Evolutionary conservation across 495 filamentous ascomycete genomes (phyloP).

Genomic region (Margaritispora aquatica): DNA sequence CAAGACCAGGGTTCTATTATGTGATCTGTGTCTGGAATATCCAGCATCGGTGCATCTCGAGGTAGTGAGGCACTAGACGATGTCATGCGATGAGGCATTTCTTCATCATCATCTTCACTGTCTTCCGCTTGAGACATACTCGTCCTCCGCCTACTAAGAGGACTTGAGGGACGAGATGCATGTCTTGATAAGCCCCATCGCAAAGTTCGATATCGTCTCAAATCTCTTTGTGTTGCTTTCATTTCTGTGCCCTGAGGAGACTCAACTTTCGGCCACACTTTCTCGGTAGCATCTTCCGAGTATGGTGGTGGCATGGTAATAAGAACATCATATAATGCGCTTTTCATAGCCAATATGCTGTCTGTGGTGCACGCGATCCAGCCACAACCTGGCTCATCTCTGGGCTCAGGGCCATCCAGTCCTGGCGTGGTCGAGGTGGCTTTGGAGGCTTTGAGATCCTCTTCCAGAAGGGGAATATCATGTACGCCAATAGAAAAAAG

Average conservation of each 20-base stretch:
- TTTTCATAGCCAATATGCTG: slow-evolving; percentile 79
- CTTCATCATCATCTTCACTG: neutral
- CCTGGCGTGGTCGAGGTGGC: slow-evolving; percentile 17
- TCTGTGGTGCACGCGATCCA: slow-evolving; percentile 97
- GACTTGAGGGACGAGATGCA: slow-evolving; percentile 15
- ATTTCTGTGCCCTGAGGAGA: slow-evolving; percentile 51
- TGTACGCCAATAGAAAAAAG: slow-evolving; percentile 89
- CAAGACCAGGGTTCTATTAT: slow-evolving; percentile 79
- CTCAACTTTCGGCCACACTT: slow-evolving; percentile 71
- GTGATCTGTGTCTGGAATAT: slow-evolving; percentile 32
- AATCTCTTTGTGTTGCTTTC: slow-evolving; percentile 88
- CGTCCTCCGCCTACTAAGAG: slow-evolving; percentile 7
- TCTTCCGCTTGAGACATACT: neutral
- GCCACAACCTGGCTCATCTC: slow-evolving; percentile 50
- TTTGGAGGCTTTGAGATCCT: slow-evolving; percentile 37
- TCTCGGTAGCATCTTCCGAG: slow-evolving; percentile 48
- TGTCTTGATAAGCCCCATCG: slow-evolving; percentile 53
- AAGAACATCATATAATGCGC: slow-evolving; percentile 78
- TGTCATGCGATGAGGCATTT: slow-evolving; percentile 25
- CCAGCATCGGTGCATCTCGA: slow-evolving; percentile 24
- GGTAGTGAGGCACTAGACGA: slow-evolving; percentile 35
- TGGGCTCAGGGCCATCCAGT: slow-evolving; percentile 10
- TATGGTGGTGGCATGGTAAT: slow-evolving; percentile 68
- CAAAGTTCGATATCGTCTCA: slow-evolving; percentile 72
- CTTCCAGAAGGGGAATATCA: slow-evolving; percentile 75